Evolutionary conservation across 495 filamentous ascomycete genomes (phyloP), one percentile per base, ranked within the genome.

Genomic region (Penicillium bovifimosum): DNA sequence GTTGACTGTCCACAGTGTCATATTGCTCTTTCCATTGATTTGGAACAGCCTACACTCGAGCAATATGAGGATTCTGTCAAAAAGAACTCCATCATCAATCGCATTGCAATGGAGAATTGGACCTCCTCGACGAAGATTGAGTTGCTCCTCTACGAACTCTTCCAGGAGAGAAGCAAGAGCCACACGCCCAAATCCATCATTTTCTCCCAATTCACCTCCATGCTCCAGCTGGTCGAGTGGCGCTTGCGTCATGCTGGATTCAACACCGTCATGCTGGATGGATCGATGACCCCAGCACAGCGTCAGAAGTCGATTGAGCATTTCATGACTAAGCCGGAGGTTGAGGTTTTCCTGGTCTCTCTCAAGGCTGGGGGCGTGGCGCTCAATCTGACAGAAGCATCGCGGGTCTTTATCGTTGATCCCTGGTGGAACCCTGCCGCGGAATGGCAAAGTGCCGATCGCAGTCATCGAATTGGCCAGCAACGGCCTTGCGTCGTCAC

Each of bases 351-450:
- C 64, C 74, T 98, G 2, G 92, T 97, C 1, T 95, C 89, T 7
- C 77, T 97, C 36, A 96, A 96, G 68, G 93, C 93, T 17, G 93
- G 93, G 43, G 93, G 93, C 56, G 93, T 98, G 1, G 93, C 93
- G 0, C 73, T 98, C 54, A 98, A 98, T 60, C 70, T 98, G 45
- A 96, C 91, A 0, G 92, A 97, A 65, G 93, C 93, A 2, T 92
- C 87, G 2, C 81, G 87, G 14, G 91, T 98, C 7, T 96, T 96
- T 65, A 96, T 97, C 42, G 83, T 96, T 45, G 93, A 98, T 64
- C 92, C 92, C 72, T 96, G 91, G 91, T 96, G 92, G 92, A 96
- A 96, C 55, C 92, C 92, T 4, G 90, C 91, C 17, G 91, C 91
- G 5, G 93, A 98, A 76, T 96, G 93, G 92, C 93, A 98, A 63